phyloP scores from a whole-genome alignment of 495 filamentous ascomycete genomes.

The Xylaria cubensis region DNA sequence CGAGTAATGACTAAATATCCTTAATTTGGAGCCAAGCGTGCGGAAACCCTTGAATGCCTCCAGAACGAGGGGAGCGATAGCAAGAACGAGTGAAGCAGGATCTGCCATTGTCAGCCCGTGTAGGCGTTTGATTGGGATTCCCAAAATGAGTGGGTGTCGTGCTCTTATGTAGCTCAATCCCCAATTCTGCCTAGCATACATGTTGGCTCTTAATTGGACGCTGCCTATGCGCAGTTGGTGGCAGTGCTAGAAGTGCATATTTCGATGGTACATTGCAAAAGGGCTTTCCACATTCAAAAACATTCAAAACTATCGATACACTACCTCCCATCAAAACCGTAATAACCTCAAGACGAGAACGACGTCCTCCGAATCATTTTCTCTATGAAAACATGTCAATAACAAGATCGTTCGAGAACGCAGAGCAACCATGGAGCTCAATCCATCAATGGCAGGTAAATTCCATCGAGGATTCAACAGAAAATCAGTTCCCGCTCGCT shows the following conservation, averaged over 20 bases:
- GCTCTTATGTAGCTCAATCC: background rate
- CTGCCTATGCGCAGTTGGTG: background rate
- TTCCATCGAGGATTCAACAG: background rate
- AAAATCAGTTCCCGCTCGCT: background rate
- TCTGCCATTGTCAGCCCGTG: background rate
- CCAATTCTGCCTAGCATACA: background rate
- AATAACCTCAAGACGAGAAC: background rate
- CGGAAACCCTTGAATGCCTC: background rate
- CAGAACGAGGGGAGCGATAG: background rate
- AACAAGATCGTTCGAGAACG: background rate
- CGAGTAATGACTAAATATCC: background rate
- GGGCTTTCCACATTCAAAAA: background rate
- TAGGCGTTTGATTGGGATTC: background rate
- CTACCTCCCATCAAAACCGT: background rate
- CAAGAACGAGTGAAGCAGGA: background rate
- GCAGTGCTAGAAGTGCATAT: background rate
- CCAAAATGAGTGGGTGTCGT: background rate
- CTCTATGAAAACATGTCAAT: background rate
- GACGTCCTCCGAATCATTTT: background rate
- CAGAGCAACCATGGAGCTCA: background rate
- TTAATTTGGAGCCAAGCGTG: background rate
- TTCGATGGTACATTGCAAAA: background rate
- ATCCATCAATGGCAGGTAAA: background rate
- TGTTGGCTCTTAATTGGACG: background rate
- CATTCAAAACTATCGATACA: background rate